Conservation (phyloP, 1,284 basidiomycete species). For the Phellinidium pouzarii region DNA sequence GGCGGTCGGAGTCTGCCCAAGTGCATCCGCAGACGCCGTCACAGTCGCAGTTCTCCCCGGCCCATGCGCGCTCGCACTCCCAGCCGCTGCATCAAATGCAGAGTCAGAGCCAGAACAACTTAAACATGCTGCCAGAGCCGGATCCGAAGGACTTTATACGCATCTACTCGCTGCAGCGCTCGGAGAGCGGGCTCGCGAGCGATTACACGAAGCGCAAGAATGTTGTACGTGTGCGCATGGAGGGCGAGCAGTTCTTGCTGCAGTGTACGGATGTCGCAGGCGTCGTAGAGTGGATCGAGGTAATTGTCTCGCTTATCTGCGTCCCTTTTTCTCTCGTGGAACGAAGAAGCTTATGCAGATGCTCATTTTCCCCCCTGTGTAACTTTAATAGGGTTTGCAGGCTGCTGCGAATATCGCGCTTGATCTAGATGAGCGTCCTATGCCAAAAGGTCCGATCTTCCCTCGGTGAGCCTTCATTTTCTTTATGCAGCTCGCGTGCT, state of each 20-base stretch:
- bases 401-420: slow-evolving; percentile 89
- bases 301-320: slow-evolving; percentile 30
- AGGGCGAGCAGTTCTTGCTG: slow-evolving; percentile 94
- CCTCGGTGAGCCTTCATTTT: slow-evolving; percentile 30
- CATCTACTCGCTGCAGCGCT: slow-evolving; percentile 80
- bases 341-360: slow-evolving; percentile 4
- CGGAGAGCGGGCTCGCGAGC: slow-evolving; percentile 90
- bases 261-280: slow-evolving; percentile 83
- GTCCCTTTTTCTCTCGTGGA: slow-evolving; percentile 5
- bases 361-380: not conserved
- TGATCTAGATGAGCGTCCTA: slow-evolving; percentile 84
- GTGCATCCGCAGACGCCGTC: too few species aligned
- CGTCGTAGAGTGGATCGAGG: slow-evolving; percentile 97
- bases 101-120: slow-evolving; percentile 13
- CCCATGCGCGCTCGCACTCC: slow-evolving; percentile 22
- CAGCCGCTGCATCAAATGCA: not conserved
- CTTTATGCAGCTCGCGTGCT: too few species aligned
- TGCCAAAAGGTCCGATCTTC: slow-evolving; percentile 82
- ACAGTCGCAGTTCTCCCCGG: not conserved
- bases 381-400: slow-evolving; percentile 65
- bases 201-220: slow-evolving; percentile 94
- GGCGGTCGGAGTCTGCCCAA: not conserved
- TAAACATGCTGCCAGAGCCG: slow-evolving; percentile 32
- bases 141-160: slow-evolving; percentile 44
- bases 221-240: slow-evolving; percentile 88